Conservation (phyloP, 1,139 yeast species). For the Yamadazyma sp. region DNA sequence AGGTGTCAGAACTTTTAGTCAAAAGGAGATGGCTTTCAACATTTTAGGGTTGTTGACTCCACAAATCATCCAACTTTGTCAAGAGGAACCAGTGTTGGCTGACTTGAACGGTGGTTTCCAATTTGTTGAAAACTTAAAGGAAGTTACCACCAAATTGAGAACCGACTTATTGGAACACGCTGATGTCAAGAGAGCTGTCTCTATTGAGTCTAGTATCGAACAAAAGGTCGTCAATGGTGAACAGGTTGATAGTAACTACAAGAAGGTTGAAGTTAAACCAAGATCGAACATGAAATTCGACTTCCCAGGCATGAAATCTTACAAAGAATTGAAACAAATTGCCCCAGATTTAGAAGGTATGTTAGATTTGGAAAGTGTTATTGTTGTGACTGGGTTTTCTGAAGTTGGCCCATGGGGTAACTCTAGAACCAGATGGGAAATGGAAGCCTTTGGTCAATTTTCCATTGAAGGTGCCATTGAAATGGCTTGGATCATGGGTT, state of each 20-base stretch:
- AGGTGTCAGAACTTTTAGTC: conserved; percentile 97
- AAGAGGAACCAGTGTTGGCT: conserved; percentile 93
- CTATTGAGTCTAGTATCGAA: conserved; percentile 89
- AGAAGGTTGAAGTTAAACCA: conserved; percentile 76
- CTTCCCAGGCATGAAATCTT: conserved; percentile 84
- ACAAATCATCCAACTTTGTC: conserved; percentile 80
- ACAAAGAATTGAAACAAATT: conserved; percentile 66
- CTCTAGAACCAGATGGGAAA: conserved; percentile 98
- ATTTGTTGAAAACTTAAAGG: conserved; percentile 88
- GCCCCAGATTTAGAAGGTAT: conserved; percentile 85
- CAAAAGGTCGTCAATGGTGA: conserved; percentile 92
- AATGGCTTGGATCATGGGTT: conserved; percentile 99
- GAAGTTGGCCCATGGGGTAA: conserved; percentile 99
- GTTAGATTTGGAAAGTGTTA: conserved; percentile 85
- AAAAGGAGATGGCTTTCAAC: conserved; percentile 99
- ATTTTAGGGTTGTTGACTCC: conserved; percentile 92
- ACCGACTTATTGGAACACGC: conserved; percentile 79
- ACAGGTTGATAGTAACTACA: conserved; percentile 81
- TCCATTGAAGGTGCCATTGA: conserved; percentile 98
- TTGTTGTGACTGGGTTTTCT: conserved; percentile 95
- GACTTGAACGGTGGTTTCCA: conserved; percentile 99
- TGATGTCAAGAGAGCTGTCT: conserved; percentile 93
- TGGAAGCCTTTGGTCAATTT: conserved; percentile 94
- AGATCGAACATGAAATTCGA: conserved; percentile 93
- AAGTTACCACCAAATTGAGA: conserved; percentile 79